Percentiles rank a stretch among this genome's conserved stretches.
These are phyloP conservation scores for Cryptosporidium xiaoi DNA, from an alignment of 169 alveolate species.

Conservation along the genomic window DNA sequence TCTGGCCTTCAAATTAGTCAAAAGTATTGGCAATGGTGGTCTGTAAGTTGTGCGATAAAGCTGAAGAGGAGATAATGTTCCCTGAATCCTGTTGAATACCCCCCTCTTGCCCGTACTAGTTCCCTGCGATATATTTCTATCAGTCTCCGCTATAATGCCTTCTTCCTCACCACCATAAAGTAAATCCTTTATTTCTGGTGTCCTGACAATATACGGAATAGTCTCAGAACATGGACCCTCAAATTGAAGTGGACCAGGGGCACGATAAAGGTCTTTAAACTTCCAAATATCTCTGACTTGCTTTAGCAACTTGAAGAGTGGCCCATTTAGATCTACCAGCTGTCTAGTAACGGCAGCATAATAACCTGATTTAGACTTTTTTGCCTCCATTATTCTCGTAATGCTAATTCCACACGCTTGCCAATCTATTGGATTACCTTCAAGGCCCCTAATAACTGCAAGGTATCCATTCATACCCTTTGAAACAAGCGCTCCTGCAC, in stretches of 20 bases:
- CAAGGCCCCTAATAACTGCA: conserved; percentile 90
- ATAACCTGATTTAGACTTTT: conserved; percentile 77
- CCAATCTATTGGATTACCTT: conserved; percentile 80
- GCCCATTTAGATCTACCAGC: conserved; percentile 93
- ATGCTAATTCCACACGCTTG: conserved; percentile 85
- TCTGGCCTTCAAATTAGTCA: conserved; percentile 67
- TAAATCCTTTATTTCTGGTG: conserved; percentile 51
- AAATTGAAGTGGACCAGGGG: conserved; percentile 97
- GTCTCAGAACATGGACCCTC: conserved; percentile 84
- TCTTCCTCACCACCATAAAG: conserved; percentile 32
- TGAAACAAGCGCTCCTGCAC: conserved; percentile 91
- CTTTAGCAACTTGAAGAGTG: conserved; percentile 90
- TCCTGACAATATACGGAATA: conserved; percentile 76
- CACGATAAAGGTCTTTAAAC: conserved; percentile 89
- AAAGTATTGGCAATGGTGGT: conserved; percentile 56
- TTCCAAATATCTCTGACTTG: conserved; percentile 94
- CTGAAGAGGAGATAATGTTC: conserved; percentile 66
- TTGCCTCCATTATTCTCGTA: conserved; percentile 83
- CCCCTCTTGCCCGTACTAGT: conserved; percentile 52
- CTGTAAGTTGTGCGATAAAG: conserved; percentile 72
- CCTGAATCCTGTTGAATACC: conserved; percentile 65
- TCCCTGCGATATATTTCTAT: conserved; percentile 9
- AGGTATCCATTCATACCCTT: conserved; percentile 93
- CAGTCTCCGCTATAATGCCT: not conserved
- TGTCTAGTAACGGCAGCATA: conserved; percentile 93